These are phyloP conservation scores for Russula vinacea DNA, from an alignment of 768 basidiomycete genomes.

Conservation along the genomic window DNA sequence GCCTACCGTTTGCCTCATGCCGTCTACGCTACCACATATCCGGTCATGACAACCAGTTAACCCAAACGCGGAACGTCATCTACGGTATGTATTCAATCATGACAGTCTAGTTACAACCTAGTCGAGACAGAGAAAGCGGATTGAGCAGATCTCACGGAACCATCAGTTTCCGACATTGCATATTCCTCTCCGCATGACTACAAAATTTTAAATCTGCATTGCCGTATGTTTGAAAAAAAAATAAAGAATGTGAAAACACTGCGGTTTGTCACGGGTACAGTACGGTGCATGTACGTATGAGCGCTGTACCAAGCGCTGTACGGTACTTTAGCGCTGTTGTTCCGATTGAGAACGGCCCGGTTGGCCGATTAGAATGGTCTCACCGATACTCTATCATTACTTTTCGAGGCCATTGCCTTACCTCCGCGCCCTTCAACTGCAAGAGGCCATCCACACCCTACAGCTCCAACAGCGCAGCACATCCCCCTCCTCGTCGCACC, in stretches of 20 bases:
- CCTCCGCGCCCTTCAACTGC: constrained; percentile 58
- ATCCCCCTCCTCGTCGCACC: constrained; percentile 36
- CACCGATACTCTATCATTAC: constrained; percentile 73
- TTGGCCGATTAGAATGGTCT: constrained; percentile 32
- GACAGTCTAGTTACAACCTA: neutral
- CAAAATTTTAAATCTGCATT: too few relatives aligned
- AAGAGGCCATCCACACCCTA: constrained; percentile 65
- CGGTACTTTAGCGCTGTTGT: too few relatives aligned
- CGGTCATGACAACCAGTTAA: neutral
- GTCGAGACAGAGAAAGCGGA: neutral
- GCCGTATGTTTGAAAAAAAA: too few relatives aligned
- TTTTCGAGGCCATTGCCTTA: constrained; percentile 82
- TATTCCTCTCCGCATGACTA: too few relatives aligned
- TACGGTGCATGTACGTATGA: too few relatives aligned
- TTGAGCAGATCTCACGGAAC: neutral
- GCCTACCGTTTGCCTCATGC: neutral
- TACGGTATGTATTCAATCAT: neutral
- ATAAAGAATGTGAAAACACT: too few relatives aligned
- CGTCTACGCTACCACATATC: neutral
- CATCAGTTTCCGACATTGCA: too few relatives aligned
- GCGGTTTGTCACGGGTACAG: too few relatives aligned
- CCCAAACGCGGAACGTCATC: neutral
- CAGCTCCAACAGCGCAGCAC: constrained; percentile 56
- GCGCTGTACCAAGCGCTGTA: too few relatives aligned
- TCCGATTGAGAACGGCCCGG: neutral